Evolutionary conservation across 257 asterid species (phyloP).

Genomic region (Misopates orontium): DNA sequence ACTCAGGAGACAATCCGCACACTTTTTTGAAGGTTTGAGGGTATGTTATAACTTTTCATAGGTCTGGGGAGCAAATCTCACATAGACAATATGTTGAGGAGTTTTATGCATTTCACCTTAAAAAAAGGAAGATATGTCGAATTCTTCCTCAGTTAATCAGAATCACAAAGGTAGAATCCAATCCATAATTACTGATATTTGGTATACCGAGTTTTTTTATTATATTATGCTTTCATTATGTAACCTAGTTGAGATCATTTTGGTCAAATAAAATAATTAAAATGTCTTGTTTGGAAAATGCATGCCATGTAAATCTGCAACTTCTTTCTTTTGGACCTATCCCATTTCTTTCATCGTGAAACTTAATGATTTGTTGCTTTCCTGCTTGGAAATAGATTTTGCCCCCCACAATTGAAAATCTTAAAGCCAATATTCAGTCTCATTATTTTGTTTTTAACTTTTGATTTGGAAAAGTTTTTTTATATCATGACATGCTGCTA

Average conservation of each 20-base stretch:
- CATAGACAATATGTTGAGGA: too few species aligned
- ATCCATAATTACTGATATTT: too few species aligned
- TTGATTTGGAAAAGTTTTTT: constrained; percentile 27
- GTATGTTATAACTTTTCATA: too few species aligned
- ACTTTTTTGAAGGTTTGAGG: too few species aligned
- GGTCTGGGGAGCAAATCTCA: too few species aligned
- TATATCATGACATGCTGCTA: constrained; percentile 35
- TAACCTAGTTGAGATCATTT: background rate
- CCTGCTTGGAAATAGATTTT: constrained; percentile 39
- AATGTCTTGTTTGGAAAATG: background rate
- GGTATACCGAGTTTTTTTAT: too few species aligned
- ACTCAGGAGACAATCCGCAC: too few species aligned
- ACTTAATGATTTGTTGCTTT: constrained; percentile 18
- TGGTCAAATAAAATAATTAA: background rate
- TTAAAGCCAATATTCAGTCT: constrained; percentile 26
- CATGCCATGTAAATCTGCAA: background rate
- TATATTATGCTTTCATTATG: background rate
- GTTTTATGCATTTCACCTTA: too few species aligned
- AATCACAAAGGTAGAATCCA: too few species aligned
- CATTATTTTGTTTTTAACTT: constrained; percentile 31
- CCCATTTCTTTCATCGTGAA: background rate
- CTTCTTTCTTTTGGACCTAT: constrained; percentile 7
- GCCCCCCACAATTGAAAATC: constrained; percentile 36
- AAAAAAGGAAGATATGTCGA: too few species aligned
- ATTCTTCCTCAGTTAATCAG: too few species aligned